A percentile compares a stretch with the other conserved stretches of the same genome.
phyloP scores from a whole-genome alignment of 2,329 filamentous ascomycete species.

The Botrytis sinoallii region DNA sequence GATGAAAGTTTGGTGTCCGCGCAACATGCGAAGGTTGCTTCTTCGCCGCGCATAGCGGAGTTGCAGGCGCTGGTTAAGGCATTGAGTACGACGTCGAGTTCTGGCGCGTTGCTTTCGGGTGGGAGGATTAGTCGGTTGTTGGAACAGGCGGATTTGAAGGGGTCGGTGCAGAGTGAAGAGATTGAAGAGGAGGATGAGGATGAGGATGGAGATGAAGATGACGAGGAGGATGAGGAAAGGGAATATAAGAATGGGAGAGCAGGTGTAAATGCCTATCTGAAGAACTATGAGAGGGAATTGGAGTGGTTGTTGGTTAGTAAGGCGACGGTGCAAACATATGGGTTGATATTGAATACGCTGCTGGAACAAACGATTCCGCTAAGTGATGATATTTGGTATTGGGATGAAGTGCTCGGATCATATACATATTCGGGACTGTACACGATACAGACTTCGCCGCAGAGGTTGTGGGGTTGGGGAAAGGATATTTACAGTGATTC shows the following conservation, averaged over 20 bases:
- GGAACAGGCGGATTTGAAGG: conserved; percentile 57
- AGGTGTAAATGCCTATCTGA: conserved; percentile 37
- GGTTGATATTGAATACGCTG: conserved; percentile 71
- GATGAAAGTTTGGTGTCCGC: conserved; percentile 39
- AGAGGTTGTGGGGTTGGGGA: conserved; percentile 69
- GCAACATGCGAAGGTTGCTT: conserved; percentile 36
- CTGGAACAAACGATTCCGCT: conserved; percentile 80
- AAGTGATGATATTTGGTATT: conserved; percentile 89
- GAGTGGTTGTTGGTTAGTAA: conserved; percentile 92
- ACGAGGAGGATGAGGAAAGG: conserved; percentile 35
- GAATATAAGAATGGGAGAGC: neutral
- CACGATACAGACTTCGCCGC: conserved; percentile 78
- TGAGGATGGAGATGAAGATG: conserved; percentile 31
- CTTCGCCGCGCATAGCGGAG: conserved; percentile 54
- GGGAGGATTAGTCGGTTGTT: conserved; percentile 61
- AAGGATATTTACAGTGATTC: conserved; percentile 65
- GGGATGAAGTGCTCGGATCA: conserved; percentile 83
- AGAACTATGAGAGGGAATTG: conserved; percentile 68
- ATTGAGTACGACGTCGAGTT: conserved; percentile 66
- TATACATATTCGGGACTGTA: conserved; percentile 78
- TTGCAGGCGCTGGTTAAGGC: conserved; percentile 67
- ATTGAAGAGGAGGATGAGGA: conserved; percentile 33
- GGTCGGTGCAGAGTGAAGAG: conserved; percentile 32
- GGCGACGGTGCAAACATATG: conserved; percentile 87
- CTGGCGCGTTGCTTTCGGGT: conserved; percentile 58